Conservation (phyloP, 176 grass and related monocot genomes). For the Aegilops bicornis region DNA sequence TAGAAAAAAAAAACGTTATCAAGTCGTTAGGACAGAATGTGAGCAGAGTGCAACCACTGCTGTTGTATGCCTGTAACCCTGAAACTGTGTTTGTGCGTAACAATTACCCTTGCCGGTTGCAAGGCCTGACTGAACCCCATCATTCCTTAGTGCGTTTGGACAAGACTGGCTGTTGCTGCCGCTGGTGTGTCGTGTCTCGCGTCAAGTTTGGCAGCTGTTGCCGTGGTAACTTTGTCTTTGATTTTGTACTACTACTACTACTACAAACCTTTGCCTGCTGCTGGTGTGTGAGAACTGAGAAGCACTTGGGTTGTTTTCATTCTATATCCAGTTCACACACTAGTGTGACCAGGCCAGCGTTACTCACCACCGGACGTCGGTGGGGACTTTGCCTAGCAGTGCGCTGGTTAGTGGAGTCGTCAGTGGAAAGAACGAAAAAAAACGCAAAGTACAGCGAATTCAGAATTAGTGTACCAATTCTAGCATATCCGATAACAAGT, state of each 20-base stretch:
- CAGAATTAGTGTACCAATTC: neutral
- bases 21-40: conserved; percentile 29
- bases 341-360: neutral
- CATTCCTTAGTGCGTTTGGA: neutral
- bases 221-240: neutral
- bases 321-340: neutral
- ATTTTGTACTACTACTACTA: too few relatives aligned
- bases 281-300: too few relatives aligned
- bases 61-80: conserved; percentile 41
- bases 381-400: too few relatives aligned
- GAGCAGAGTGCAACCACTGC: neutral
- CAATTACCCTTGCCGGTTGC: neutral
- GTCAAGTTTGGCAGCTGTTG: neutral
- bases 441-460: neutral
- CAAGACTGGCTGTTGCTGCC: neutral
- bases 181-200: neutral
- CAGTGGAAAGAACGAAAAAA: neutral
- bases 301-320: neutral
- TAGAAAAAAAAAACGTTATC: neutral
- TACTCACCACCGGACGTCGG: too few relatives aligned
- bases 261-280: too few relatives aligned
- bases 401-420: too few relatives aligned
- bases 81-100: conserved; percentile 5
- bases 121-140: neutral
- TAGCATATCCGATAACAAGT: neutral